phyloP scores from a whole-genome alignment of 805 yeast species.

The Lachancea cidri region DNA sequence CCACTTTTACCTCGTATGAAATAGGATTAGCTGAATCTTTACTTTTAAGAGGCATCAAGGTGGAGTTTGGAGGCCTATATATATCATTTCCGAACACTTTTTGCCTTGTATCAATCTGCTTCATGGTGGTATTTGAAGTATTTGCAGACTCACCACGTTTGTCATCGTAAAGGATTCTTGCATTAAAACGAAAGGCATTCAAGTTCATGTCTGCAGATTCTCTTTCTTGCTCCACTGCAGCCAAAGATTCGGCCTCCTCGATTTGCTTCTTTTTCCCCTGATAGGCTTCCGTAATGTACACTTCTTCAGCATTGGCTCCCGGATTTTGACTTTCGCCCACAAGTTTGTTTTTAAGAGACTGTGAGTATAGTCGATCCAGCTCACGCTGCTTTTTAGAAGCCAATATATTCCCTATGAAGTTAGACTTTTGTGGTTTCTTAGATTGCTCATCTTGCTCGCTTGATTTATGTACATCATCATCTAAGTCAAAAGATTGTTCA shows the following conservation, averaged over 20 bases:
- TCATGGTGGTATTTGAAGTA: no score
- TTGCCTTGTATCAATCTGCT: no score
- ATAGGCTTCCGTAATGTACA: constrained; percentile 47
- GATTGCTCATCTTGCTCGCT: neutral
- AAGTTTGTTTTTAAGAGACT: constrained; percentile 34
- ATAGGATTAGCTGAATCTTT: neutral
- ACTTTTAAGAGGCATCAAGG: neutral
- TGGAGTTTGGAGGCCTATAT: neutral
- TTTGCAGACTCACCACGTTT: no score
- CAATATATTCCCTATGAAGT: constrained; percentile 39
- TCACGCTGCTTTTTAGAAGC: constrained; percentile 44
- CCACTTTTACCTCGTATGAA: neutral
- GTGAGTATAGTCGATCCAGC: constrained; percentile 38
- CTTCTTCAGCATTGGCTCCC: constrained; percentile 36
- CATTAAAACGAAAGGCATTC: neutral
- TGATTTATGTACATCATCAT: neutral
- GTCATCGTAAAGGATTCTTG: neutral
- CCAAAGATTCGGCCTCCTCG: constrained; percentile 14
- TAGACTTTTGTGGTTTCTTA: constrained; percentile 8
- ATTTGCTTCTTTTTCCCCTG: constrained; percentile 35
- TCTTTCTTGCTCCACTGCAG: constrained; percentile 6
- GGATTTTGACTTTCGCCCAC: constrained; percentile 40
- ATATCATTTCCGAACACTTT: constrained; percentile 5
- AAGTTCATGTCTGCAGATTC: neutral
- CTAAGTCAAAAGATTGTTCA: neutral